Percentiles rank a stretch among this genome's conserved stretches.
These are phyloP conservation scores for Dryadomyces quercivorus DNA, from an alignment of 2,329 filamentous ascomycete species.

Conservation along the genomic window DNA sequence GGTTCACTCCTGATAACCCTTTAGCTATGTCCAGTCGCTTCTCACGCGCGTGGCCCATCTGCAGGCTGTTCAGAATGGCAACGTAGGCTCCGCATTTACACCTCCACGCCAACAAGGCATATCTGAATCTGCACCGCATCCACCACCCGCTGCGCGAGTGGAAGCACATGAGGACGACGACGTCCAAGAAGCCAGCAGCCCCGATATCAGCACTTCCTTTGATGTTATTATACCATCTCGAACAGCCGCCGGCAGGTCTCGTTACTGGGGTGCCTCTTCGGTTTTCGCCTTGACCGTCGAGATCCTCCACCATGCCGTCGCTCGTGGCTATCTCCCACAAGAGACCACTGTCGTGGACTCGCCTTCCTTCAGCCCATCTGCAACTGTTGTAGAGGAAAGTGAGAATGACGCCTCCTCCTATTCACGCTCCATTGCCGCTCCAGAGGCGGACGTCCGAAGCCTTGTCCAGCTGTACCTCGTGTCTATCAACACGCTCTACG, in stretches of 20 bases:
- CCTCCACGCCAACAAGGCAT: background rate
- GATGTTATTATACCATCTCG: constrained; percentile 9
- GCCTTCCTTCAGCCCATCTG: background rate
- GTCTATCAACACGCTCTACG: constrained; percentile 18
- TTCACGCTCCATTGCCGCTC: background rate
- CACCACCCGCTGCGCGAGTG: too few species aligned
- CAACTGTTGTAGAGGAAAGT: background rate
- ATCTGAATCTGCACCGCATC: background rate
- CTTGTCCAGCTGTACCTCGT: constrained; percentile 17
- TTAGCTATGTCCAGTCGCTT: constrained; percentile 9
- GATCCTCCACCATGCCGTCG: constrained; percentile 9
- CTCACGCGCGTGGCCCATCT: constrained; percentile 9
- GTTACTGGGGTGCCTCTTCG: constrained; percentile 11
- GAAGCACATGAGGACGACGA: background rate
- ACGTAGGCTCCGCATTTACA: background rate
- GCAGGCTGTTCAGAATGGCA: constrained; percentile 5
- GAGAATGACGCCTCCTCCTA: background rate
- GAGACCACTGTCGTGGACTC: background rate
- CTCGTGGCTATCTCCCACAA: constrained; percentile 1
- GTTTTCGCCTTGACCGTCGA: constrained; percentile 11
- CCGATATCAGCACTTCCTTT: background rate
- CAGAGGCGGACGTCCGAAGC: constrained; percentile 6
- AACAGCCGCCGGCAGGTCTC: background rate
- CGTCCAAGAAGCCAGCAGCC: background rate
- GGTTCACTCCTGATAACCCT: background rate